Percentiles rank a stretch among this genome's conserved stretches.
phyloP scores from a whole-genome alignment of 2,329 filamentous ascomycete genomes.

The Cordyceps fumosorosea region DNA sequence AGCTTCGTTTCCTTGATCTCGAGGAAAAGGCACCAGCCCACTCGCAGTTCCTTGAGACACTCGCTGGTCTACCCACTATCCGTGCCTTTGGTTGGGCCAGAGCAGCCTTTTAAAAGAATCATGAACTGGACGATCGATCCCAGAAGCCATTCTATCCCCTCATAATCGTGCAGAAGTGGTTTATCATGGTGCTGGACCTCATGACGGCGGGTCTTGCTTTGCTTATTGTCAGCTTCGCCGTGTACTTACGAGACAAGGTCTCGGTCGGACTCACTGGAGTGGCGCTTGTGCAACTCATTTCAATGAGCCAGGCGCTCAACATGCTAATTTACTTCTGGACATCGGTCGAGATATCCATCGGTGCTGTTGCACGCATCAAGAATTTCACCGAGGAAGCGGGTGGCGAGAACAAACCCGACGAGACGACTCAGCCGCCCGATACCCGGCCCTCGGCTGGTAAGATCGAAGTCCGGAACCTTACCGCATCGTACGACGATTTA shows the following conservation, averaged over 20 bases:
- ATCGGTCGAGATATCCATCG: slow-evolving; percentile 30
- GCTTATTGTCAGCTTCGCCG: slow-evolving; percentile 40
- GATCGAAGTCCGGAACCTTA: slow-evolving; percentile 22
- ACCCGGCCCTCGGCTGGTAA: slow-evolving; percentile 26
- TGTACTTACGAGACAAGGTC: slow-evolving; percentile 24
- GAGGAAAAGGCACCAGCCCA: slow-evolving; percentile 36
- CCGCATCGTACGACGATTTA: slow-evolving; percentile 22
- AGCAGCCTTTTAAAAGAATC: slow-evolving; percentile 35
- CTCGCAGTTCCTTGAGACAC: slow-evolving; percentile 37
- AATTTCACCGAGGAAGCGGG: slow-evolving; percentile 24
- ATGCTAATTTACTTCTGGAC: slow-evolving; percentile 32
- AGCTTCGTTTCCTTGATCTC: slow-evolving; percentile 35
- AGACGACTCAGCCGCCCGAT: slow-evolving; percentile 17
- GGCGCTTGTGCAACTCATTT: slow-evolving; percentile 26
- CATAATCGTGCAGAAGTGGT: slow-evolving; percentile 51
- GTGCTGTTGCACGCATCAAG: slow-evolving; percentile 29
- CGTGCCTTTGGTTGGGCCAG: slow-evolving; percentile 46
- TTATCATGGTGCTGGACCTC: slow-evolving; percentile 44
- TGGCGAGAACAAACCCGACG: slow-evolving; percentile 20
- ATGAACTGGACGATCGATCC: slow-evolving; percentile 42
- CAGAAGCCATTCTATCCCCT: slow-evolving; percentile 53
- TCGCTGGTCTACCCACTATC: slow-evolving; percentile 42
- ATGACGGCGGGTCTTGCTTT: slow-evolving; percentile 41
- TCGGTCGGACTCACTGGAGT: slow-evolving; percentile 28
- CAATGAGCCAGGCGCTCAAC: slow-evolving; percentile 28